A percentile compares a stretch with the other conserved stretches of the same genome.
Conservation (phyloP, 345 rosid genomes). For the Arabis alpina region DNA sequence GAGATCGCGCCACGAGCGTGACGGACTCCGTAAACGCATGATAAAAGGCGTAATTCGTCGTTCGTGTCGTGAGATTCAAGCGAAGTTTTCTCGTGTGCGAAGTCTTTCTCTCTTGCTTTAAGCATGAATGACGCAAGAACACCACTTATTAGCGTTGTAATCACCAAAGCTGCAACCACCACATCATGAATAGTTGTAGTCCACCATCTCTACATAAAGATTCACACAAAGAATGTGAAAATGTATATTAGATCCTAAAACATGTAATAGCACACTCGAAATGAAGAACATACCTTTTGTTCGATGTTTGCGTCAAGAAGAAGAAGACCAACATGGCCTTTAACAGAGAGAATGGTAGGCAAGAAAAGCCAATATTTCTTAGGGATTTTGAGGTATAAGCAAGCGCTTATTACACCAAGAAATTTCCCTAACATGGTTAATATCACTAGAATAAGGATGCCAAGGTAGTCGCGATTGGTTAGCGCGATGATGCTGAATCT, state of each 20-base stretch:
- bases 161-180: conserved; percentile 57
- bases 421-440: conserved; percentile 56
- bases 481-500: conserved; percentile 50
- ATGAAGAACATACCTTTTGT: conserved; percentile 30
- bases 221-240: conserved; percentile 10
- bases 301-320: conserved; percentile 38
- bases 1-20: conserved; percentile 64
- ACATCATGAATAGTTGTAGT: conserved; percentile 51
- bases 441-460: conserved; percentile 45
- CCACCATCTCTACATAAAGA: conserved; percentile 49
- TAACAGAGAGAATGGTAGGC: conserved; percentile 63
- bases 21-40: conserved; percentile 72
- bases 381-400: conserved; percentile 61
- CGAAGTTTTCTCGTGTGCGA: conserved; percentile 50
- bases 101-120: conserved; percentile 50
- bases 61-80: conserved; percentile 58
- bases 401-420: conserved; percentile 62
- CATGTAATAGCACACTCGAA: no score
- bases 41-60: conserved; percentile 65
- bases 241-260: no score
- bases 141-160: conserved; percentile 66
- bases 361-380: conserved; percentile 56
- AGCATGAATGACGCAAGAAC: conserved; percentile 54
- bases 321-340: conserved; percentile 75
- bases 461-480: conserved; percentile 30